Base-by-base conservation (phyloP, 1,139 yeast species). In the Diutina siamensis region DNA sequence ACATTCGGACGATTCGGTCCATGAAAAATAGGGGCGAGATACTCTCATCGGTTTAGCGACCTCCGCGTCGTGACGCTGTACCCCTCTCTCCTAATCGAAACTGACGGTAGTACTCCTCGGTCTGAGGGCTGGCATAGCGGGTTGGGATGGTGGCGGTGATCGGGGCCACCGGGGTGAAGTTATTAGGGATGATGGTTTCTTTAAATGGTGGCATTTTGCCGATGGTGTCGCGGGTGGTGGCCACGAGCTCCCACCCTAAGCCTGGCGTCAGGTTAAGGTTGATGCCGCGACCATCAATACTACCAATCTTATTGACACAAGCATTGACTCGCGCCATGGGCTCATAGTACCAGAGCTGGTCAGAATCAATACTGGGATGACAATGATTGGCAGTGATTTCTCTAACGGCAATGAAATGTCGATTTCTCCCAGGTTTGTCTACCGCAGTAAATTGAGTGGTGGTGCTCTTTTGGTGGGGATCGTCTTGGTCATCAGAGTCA, bases 361-460 rank as follows among this genome's bases (percentile, higher is more conserved):
- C 49, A 1, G 48, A 44, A 22, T 51, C 2, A 51, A 50, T 10
- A 53, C 65, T 50, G 50, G 67, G 31, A 52, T 57, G 53, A 48
- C 51, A 2, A 57, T 62, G 35, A 55, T 53, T 34, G 59, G 66
- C 21, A 9, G 40, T 42, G 1, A 51, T 46, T 15, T 52, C 48
- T n/a, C 79, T 56, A 3, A 68, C 51, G 49, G 76, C 76, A 5
- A 86, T 53, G 55, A 71, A 84, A 31, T 65, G 56, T 15, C 94
- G 65, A 15, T 68, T 62, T 0, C 86, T 86, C 1, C 83, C 63
- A 53, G 94, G 86, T 57, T 92, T 92, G 59, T 89, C 97, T 19
- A 92, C 68, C 0, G 97, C 95, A 25, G 86, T 60, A 56, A 92
- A 89, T 1, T 63, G 53, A 0, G 95, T 83, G n/a, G 47, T 17